Base-by-base conservation (phyloP, 2,329 filamentous ascomycete genomes). In the Pseudodiploospora longispora region DNA sequence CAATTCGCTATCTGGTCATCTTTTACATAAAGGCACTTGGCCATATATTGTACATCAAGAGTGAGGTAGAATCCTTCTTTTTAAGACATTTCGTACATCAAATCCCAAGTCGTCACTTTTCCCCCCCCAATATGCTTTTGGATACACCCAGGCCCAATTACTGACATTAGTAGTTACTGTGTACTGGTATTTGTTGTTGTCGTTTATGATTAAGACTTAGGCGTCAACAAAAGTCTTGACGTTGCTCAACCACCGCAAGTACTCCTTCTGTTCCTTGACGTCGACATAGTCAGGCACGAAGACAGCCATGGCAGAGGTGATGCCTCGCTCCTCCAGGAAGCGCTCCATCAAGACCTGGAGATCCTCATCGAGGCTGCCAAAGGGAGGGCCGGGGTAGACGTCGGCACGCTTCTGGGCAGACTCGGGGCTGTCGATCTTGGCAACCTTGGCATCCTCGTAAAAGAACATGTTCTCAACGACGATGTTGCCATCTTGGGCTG, bases 241-340 rank as follows among this genome's bases (percentile, higher is more conserved):
- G 62, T 85, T 86, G 66, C 82, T 78, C 65, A 98, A 72, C 93
- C 94, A 98, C 53, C 77, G 72, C 50, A 94, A 72, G 68, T 98
- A 98, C 76, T 98, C 93, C 70, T 82, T 85, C 80, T 97, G 91
- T 80, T 98, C 93, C 83, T 98, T 98, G 69, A 86, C 80, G 63
- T 97, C 89, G 60, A 97, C 90, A 71, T 95, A 98, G 65, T 97
- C 90, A 33, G 90, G 88, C 37, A 95, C 83, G 67, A 97, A 96
- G 54, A 90, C 71, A 43, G 90, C 91, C 57, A 98, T 78, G 47
- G 83, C 79, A 56, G 85, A 82, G 59, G 91, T 88, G 68, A 98
- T 80, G 52, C 91, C 93, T 56, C 93, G 81, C 77, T 96, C 93
- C 67, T 95, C 89, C 51, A 98, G 78, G 72, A 91, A 98, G 56